Conservation (phyloP, 1,284 basidiomycete genomes). For the Pterulicium gracile region DNA sequence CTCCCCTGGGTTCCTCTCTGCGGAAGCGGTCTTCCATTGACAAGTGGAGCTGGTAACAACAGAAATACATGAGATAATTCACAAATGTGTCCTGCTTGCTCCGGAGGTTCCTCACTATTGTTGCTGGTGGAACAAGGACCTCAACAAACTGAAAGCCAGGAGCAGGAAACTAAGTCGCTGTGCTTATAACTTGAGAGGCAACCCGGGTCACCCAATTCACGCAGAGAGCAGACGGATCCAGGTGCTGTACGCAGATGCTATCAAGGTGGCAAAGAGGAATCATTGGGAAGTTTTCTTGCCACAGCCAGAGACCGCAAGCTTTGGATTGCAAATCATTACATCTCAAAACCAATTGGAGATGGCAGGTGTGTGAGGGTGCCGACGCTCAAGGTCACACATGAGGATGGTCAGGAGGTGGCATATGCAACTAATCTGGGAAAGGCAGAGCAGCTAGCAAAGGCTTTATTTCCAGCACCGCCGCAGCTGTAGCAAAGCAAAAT, state of each 20-base stretch:
- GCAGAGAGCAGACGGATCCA: slow-evolving; percentile 1
- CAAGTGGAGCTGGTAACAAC: slow-evolving; percentile 8
- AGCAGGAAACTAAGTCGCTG: slow-evolving; percentile 11
- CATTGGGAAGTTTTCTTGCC: slow-evolving; percentile 22
- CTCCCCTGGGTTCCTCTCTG: slow-evolving; percentile 3
- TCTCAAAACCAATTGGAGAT: slow-evolving; percentile 15
- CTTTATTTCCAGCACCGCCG: slow-evolving; percentile 15
- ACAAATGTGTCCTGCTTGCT: not conserved
- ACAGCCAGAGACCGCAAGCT: slow-evolving; percentile 12
- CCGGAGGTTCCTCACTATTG: slow-evolving; percentile 14
- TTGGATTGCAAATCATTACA: slow-evolving; percentile 18
- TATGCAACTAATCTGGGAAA: slow-evolving; percentile 28
- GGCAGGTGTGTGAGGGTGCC: slow-evolving; percentile 17
- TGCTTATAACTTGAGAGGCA: slow-evolving; percentile 9
- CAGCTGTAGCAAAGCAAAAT: no score
- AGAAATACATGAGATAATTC: slow-evolving; percentile 1
- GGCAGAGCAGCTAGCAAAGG: slow-evolving; percentile 19
- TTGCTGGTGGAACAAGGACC: slow-evolving; percentile 18
- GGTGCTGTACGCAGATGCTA: not conserved
- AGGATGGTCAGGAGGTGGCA: slow-evolving; percentile 7
- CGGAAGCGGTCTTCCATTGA: slow-evolving; percentile 8
- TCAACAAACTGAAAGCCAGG: slow-evolving; percentile 9
- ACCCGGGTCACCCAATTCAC: slow-evolving; percentile 14
- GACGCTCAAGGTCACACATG: slow-evolving; percentile 12
- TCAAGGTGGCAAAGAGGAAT: slow-evolving; percentile 5